These are phyloP conservation scores for Ormosia emarginata DNA, from an alignment of 306 rosid genomes.

Conservation along the genomic window DNA sequence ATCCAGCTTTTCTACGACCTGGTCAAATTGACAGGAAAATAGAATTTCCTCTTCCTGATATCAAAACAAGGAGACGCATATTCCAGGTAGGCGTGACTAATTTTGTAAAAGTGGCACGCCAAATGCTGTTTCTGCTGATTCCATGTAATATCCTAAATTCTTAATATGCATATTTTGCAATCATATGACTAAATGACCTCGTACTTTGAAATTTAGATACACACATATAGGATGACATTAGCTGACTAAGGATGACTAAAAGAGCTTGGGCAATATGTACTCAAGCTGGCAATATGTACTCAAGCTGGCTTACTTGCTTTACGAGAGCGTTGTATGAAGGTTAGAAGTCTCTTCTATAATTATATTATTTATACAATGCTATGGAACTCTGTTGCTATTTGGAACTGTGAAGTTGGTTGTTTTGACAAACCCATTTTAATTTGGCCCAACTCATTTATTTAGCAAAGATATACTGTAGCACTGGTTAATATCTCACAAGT, in stretches of 20 bases:
- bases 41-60: constrained; percentile 97
- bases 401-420: not conserved
- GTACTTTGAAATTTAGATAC: constrained; percentile 56
- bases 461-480: constrained; percentile 1
- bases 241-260: no score
- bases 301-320: constrained; percentile 97
- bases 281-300: constrained; percentile 98
- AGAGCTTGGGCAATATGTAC: constrained; percentile 99
- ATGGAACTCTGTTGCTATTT: not conserved
- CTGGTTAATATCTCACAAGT: not conserved
- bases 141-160: not conserved
- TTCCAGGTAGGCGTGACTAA: constrained; percentile 63
- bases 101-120: not conserved
- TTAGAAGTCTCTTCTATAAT: constrained; percentile 22
- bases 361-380: not conserved
- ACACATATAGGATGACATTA: constrained; percentile 95
- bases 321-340: constrained; percentile 98
- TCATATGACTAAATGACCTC: not conserved
- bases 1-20: constrained; percentile 97
- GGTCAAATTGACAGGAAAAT: constrained; percentile 96
- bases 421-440: constrained; percentile 3
- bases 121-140: constrained; percentile 6
- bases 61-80: constrained; percentile 95
- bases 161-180: not conserved
- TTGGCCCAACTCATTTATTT: not conserved